These are phyloP conservation scores for Tulasnella sp. DNA, from an alignment of 768 basidiomycete species.

Conservation along the genomic window DNA sequence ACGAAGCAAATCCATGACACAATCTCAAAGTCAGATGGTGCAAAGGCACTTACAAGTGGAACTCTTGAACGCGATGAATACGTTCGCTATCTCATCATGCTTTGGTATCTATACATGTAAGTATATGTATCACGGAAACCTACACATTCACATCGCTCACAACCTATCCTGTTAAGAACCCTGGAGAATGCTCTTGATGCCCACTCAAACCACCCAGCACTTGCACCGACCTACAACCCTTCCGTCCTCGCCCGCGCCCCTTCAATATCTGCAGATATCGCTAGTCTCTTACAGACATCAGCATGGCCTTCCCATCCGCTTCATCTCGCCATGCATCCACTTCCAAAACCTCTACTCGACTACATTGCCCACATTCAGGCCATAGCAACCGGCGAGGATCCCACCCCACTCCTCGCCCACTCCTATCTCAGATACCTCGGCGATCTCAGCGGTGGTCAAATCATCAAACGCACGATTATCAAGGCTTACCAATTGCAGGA, in stretches of 20 bases:
- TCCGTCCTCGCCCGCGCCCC: conserved; percentile 53
- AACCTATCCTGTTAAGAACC: conserved; percentile 32
- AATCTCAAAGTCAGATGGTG: conserved; percentile 51
- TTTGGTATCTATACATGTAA: conserved; percentile 74
- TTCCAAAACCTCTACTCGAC: conserved; percentile 42
- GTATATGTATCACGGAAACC: conserved; percentile 26
- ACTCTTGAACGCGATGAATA: conserved; percentile 57
- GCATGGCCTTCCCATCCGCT: conserved; percentile 52
- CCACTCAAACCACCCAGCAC: neutral
- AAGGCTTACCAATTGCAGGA: conserved; percentile 57
- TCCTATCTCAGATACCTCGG: conserved; percentile 79
- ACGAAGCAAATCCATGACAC: conserved; percentile 47
- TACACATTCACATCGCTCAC: neutral
- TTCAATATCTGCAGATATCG: conserved; percentile 58
- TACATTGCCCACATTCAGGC: conserved; percentile 50
- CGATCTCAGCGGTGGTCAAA: conserved; percentile 72
- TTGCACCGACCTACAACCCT: conserved; percentile 52
- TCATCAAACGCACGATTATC: conserved; percentile 49
- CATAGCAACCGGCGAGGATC: conserved; percentile 42
- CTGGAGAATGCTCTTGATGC: conserved; percentile 50
- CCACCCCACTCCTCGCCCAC: conserved; percentile 58
- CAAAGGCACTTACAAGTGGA: conserved; percentile 50
- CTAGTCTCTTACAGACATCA: conserved; percentile 45
- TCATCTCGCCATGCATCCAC: conserved; percentile 35
- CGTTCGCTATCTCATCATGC: conserved; percentile 61